These are phyloP conservation scores for Desmodesmus armatus DNA, from an alignment of 139 green algal genomes.

Conservation along the genomic window DNA sequence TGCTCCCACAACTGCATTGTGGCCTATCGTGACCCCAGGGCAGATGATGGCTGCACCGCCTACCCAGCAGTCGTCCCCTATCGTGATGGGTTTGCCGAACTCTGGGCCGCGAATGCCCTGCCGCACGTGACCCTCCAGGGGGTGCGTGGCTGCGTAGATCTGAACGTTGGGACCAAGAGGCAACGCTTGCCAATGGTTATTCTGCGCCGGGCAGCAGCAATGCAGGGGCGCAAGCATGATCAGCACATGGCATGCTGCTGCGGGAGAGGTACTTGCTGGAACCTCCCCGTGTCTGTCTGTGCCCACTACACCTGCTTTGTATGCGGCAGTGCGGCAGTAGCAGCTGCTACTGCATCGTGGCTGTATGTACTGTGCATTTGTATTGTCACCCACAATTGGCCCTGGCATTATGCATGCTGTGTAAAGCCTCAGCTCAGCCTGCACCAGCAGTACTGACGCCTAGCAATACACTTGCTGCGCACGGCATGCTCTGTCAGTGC, in stretches of 20 bases:
- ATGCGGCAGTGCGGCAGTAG: too few relatives aligned
- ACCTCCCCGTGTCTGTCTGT: too few relatives aligned
- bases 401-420: too few relatives aligned
- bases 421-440: too few relatives aligned
- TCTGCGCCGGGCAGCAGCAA: neutral
- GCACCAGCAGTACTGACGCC: too few relatives aligned
- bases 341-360: too few relatives aligned
- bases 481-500: too few relatives aligned
- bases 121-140: conserved; percentile 37
- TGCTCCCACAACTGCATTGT: conserved; percentile 62
- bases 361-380: too few relatives aligned
- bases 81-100: conserved; percentile 52
- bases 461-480: too few relatives aligned
- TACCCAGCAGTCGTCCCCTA: conserved; percentile 60
- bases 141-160: conserved; percentile 56
- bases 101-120: conserved; percentile 53
- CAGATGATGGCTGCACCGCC: conserved; percentile 59
- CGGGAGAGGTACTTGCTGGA: neutral
- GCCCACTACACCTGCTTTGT: too few relatives aligned
- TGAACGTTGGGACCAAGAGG: conserved; percentile 61
- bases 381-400: too few relatives aligned
- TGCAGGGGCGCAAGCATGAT: neutral
- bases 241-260: neutral
- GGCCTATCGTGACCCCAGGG: conserved; percentile 67
- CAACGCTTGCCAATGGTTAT: conserved; percentile 59